Evolutionary conservation across 1,284 basidiomycete genomes (phyloP), one percentile per base, ranked within the genome.

Genomic region (Apiotrichum veenhuisii): DNA sequence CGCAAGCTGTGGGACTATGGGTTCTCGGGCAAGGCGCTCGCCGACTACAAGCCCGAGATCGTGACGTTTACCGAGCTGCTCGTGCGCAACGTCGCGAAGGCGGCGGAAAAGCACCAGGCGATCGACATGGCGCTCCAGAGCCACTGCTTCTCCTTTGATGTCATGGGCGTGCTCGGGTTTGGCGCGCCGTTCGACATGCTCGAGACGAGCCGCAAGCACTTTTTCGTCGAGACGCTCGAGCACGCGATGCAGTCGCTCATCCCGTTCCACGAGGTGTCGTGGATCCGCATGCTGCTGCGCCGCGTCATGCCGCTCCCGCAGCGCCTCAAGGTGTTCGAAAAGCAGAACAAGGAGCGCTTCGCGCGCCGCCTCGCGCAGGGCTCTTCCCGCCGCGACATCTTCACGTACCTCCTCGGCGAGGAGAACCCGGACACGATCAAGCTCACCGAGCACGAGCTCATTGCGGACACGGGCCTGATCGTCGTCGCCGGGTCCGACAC

Each of bases 111-210:
- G 7, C 3, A 15, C 2, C 27, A 17, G 10, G 25, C 50, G 1
- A 36, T 56, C 44, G 50, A 56, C 38, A 51, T 56, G 49, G 38
- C 14, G 12, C 49, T 56, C 5, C 54, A 56, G 50, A 82, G 81
- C 69, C 86, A 86, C 73, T 87, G 87, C 71, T 85, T 93, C 44
- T 88, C 88, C 1, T 94, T 95, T 72, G 90, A 93, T 73, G 88
- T 90, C 65, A 88, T 93, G 53, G 83, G 87, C 55, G 87, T 89
- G 68, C 81, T 91, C 22, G 88, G 89, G 0, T 92, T 92, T 65
- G 91, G 91, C 11, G 82, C 83, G 14, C 86, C 91, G 0, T 95
- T 95, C 65, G 91, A 89, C 33, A 96, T 96, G 91, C 80, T 95
- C 56, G 73, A 84, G 52, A 82, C 85, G 7, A 86, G 82, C 33